phyloP scores from a whole-genome alignment of 2,329 filamentous ascomycete species.

The Ascochyta pisi region DNA sequence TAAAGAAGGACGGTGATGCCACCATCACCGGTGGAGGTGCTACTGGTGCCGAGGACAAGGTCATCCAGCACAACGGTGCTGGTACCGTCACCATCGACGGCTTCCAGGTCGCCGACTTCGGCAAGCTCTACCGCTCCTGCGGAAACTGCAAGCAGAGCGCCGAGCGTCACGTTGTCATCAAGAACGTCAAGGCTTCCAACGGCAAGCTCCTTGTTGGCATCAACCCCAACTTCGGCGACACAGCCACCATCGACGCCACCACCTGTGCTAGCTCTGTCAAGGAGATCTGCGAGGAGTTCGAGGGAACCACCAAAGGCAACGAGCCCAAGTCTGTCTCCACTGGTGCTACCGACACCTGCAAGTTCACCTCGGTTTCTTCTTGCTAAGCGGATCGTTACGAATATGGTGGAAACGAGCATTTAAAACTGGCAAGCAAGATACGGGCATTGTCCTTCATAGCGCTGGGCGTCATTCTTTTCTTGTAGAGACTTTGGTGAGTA shows the following conservation, averaged over 20 bases:
- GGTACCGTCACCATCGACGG: conserved; percentile 45
- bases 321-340: conserved; percentile 26
- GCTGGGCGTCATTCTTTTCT: conserved; percentile 26
- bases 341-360: conserved; percentile 27
- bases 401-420: neutral
- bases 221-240: conserved; percentile 60
- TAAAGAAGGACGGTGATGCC: conserved; percentile 41
- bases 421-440: neutral
- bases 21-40: conserved; percentile 51
- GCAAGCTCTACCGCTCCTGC: conserved; percentile 54
- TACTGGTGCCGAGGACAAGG: conserved; percentile 46
- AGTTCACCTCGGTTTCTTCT: conserved; percentile 25
- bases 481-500: conserved; percentile 21
- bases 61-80: conserved; percentile 51
- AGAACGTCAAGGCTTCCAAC: conserved; percentile 50
- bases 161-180: conserved; percentile 52
- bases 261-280: conserved; percentile 28
- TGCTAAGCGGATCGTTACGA: conserved; percentile 27
- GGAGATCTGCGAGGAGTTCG: conserved; percentile 33
- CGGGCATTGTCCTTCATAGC: conserved; percentile 12
- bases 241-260: conserved; percentile 43
- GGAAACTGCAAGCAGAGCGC: conserved; percentile 55
- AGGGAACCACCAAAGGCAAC: conserved; percentile 25
- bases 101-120: conserved; percentile 40
- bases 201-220: conserved; percentile 55